Base-by-base conservation (phyloP, 2,329 filamentous ascomycete species). In the Claviceps monticola region DNA sequence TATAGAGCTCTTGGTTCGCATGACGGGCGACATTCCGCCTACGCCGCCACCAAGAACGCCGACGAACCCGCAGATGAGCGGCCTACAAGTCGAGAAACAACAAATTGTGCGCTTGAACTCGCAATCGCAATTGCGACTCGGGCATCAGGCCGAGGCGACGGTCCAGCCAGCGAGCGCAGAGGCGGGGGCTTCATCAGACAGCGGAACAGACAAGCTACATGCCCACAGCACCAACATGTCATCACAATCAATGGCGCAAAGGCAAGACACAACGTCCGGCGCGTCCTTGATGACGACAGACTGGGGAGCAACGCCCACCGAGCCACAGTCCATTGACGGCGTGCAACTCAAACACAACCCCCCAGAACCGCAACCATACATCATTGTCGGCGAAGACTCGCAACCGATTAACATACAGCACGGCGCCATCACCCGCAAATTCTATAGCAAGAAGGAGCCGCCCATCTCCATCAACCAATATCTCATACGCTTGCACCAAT, bases 371-470 rank as follows among this genome's bases (percentile, higher is more conserved):
- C 67, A 74, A 54, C 79, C 79, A 16, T 80, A 81, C 60, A 71
- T 82, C 50, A 70, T 84, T 46, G 75, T 83, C 51, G 79, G 82
- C n/a, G 78, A 79, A 46, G 79, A 87, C 64, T 82, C 81, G 34
- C 82, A 88, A 59, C 83, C 84, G 21, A 72, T 88, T 52, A 81
- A 84, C 54, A 70, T 88, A 37, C 90, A 96, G 64, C 86, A 93
- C 63, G 83, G 82, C 56, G 85, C 88, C 57, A 88, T 97, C 57
- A 88, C 88, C 17, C 82, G 89, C 58, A 93, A 93, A 61, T 98
- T 98, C 69, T 94, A 93, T 71, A 91, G 86, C 57, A 95, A 93
- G 65, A 80, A 82, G 49, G 82, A 88, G 16, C 91, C 93, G 19
- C 83, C 86, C 11, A 91, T 97, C 57, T 77, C 82, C 38, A 76